These are phyloP conservation scores for Dictyostelium purpureum DNA, from an alignment of 78 protist genomes.

Conservation along the genomic window DNA sequence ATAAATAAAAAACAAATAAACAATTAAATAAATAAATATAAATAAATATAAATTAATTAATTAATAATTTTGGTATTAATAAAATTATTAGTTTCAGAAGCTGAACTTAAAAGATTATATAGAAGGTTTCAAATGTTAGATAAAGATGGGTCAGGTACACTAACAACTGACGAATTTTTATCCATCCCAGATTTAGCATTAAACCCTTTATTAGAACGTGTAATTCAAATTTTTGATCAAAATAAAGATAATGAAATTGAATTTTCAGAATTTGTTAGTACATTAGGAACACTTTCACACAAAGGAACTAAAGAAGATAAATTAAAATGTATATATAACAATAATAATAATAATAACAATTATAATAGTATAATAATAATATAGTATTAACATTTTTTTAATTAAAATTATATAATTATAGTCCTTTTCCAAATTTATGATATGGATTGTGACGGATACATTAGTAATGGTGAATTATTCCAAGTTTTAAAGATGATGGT, in stretches of 20 bases:
- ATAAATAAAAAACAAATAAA: no score
- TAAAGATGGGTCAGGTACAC: conserved; percentile 89
- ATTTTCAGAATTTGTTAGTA: conserved; percentile 88
- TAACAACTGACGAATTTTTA: conserved; percentile 91
- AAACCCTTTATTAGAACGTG: conserved; percentile 88
- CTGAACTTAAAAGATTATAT: conserved; percentile 85
- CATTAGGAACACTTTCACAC: conserved; percentile 81
- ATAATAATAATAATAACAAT: background rate
- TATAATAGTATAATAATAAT: no score
- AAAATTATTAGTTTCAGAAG: conserved; percentile 78
- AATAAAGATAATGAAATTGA: conserved; percentile 91
- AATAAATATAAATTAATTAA: background rate
- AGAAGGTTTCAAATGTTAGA: conserved; percentile 94
- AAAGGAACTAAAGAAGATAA: conserved; percentile 87
- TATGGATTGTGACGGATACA: conserved; percentile 95
- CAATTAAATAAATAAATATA: no score
- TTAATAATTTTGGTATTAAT: background rate
- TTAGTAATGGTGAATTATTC: conserved; percentile 91
- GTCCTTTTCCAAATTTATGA: conserved; percentile 94
- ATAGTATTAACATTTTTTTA: no score
- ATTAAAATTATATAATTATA: background rate
- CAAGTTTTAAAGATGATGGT: conserved; percentile 97
- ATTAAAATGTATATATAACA: conserved; percentile 79
- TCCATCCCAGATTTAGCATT: conserved; percentile 90
- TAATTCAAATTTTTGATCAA: conserved; percentile 85